A percentile compares a stretch with the other conserved stretches of the same genome.
phyloP scores from a whole-genome alignment of 164 flowering plant species.

The Magnolia changhungtana region DNA sequence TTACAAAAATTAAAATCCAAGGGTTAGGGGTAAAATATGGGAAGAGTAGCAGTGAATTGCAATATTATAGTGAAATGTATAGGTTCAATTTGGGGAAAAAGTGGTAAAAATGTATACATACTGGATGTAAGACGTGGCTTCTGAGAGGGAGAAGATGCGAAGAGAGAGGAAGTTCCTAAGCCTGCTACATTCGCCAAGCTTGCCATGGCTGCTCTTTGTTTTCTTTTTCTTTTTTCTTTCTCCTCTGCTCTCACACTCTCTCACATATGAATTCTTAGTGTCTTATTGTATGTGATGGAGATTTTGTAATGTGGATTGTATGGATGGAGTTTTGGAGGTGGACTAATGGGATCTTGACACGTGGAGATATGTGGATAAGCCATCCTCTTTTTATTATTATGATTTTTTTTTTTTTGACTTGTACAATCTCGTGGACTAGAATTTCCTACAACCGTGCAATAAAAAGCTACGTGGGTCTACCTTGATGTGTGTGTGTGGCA shows the following conservation, averaged over 20 bases:
- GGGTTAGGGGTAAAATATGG: too few species aligned
- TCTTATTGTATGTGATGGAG: neutral
- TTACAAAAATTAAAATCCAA: neutral
- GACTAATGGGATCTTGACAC: constrained; percentile 7
- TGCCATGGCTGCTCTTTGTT: constrained; percentile 7
- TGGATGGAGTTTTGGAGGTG: constrained; percentile 8
- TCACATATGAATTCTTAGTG: too few species aligned
- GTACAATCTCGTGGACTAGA: too few species aligned
- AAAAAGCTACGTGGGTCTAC: too few species aligned
- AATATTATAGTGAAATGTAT: neutral
- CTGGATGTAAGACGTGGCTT: constrained; percentile 8
- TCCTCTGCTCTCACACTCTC: neutral
- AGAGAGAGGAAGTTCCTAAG: constrained; percentile 3
- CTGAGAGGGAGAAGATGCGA: constrained; percentile 1
- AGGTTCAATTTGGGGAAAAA: neutral
- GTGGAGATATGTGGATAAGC: constrained; percentile 13
- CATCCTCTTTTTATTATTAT: neutral
- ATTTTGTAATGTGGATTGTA: constrained; percentile 3
- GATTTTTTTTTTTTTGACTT: neutral
- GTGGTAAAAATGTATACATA: neutral
- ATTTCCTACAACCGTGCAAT: too few species aligned
- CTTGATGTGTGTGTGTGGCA: too few species aligned
- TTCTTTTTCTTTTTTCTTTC: neutral
- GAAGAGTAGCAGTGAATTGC: neutral
- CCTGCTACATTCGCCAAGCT: constrained; percentile 11